These are phyloP conservation scores for Xylaria bambusicola DNA, from an alignment of 495 filamentous ascomycete genomes.

Conservation along the genomic window DNA sequence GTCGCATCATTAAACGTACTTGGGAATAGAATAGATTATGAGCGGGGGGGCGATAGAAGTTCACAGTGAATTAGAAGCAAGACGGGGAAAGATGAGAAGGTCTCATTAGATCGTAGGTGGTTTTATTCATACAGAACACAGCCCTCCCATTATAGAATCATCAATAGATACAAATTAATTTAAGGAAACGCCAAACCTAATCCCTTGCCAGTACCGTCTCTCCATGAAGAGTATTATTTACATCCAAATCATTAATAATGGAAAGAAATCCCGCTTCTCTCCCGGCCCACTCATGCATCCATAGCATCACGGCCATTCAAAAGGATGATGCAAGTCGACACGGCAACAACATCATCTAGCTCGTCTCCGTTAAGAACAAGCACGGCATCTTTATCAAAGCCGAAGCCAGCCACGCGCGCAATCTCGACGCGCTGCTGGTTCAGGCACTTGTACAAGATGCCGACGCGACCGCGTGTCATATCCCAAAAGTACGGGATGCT, in stretches of 20 bases:
- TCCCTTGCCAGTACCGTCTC: background rate
- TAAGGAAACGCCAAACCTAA: background rate
- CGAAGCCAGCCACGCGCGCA: conserved; percentile 29
- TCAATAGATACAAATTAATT: background rate
- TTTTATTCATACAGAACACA: conserved; percentile 9
- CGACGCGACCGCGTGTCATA: conserved; percentile 31
- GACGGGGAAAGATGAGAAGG: background rate
- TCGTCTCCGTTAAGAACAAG: conserved; percentile 30
- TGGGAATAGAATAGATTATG: background rate
- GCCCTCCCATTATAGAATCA: background rate
- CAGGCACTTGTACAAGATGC: conserved; percentile 33
- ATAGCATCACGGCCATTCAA: conserved; percentile 34
- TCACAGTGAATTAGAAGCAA: background rate
- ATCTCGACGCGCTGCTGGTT: conserved; percentile 36
- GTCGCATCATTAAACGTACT: too few species aligned
- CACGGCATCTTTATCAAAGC: conserved; percentile 32
- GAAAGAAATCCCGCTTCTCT: background rate
- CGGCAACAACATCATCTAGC: conserved; percentile 28
- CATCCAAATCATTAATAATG: background rate
- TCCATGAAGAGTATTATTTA: background rate
- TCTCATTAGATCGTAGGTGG: background rate
- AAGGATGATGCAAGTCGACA: conserved; percentile 33
- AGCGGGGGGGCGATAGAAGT: background rate
- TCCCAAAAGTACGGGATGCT: conserved; percentile 37
- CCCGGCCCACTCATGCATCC: conserved; percentile 22